These are phyloP conservation scores for Daldinia sp. DNA, from an alignment of 2,329 filamentous ascomycete species.

Conservation along the genomic window DNA sequence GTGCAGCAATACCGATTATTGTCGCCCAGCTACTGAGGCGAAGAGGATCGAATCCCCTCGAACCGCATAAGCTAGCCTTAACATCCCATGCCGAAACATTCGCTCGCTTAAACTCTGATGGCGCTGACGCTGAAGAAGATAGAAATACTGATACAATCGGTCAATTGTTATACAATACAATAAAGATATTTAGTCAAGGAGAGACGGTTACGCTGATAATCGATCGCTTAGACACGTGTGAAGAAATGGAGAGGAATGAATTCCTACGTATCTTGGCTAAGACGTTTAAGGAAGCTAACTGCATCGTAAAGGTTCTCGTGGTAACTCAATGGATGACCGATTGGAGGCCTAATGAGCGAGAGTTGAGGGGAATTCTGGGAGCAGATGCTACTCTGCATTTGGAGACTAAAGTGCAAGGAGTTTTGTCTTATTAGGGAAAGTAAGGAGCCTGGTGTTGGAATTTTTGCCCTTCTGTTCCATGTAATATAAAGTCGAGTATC, in stretches of 20 bases:
- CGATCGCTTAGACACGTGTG: not conserved
- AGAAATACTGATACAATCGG: not conserved
- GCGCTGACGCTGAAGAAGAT: not conserved
- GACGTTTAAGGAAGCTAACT: not conserved
- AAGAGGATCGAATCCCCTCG: not conserved
- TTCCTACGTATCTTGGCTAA: not conserved
- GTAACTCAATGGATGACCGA: not conserved
- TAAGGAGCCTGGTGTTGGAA: no score
- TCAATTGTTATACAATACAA: not conserved
- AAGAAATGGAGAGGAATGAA: not conserved
- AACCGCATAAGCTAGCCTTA: not conserved
- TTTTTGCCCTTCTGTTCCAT: not conserved
- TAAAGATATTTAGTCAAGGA: not conserved
- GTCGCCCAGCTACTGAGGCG: not conserved
- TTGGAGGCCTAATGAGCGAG: not conserved
- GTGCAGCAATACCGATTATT: not conserved
- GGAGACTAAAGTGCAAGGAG: not conserved
- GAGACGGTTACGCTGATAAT: not conserved
- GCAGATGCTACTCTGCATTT: not conserved
- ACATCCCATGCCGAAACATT: not conserved
- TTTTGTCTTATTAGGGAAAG: not conserved
- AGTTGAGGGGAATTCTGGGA: not conserved
- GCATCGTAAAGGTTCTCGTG: not conserved
- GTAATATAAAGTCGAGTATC: not conserved
- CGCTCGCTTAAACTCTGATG: not conserved